Percentiles rank a stretch among this genome's conserved stretches.
Evolutionary conservation across 208 protist species (phyloP).

Genomic region (Trichomonas gallinae): DNA sequence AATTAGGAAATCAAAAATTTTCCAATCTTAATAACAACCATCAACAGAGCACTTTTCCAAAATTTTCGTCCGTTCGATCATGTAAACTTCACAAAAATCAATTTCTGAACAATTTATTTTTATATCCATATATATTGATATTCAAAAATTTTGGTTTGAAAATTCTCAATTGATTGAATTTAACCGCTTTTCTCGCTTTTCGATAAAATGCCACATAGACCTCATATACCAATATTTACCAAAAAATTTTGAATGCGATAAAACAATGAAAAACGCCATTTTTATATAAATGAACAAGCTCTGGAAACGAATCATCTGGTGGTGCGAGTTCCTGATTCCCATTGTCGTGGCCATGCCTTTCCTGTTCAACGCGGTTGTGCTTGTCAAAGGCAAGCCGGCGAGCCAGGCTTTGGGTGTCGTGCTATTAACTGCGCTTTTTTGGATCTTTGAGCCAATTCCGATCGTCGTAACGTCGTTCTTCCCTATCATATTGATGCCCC

Average conservation of each 20-base stretch:
- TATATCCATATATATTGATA: too few species aligned
- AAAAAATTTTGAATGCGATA: not conserved
- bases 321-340: not conserved
- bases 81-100: too few species aligned
- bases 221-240: too few species aligned
- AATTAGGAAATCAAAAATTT: too few species aligned
- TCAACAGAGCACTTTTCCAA: too few species aligned
- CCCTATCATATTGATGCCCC: slow-evolving; percentile 28
- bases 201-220: too few species aligned
- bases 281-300: not conserved
- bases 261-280: not conserved
- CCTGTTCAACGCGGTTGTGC: not conserved
- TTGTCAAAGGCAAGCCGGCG: not conserved
- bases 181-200: too few species aligned
- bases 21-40: too few species aligned
- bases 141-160: too few species aligned
- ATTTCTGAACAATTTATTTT: too few species aligned
- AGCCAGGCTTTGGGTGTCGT: not conserved
- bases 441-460: slow-evolving; percentile 29
- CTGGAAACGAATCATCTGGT: not conserved
- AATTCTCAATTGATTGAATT: too few species aligned
- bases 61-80: too few species aligned
- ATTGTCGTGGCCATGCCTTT: not conserved
- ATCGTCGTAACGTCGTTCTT: slow-evolving; percentile 34
- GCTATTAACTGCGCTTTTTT: not conserved